A percentile compares a stretch with the other conserved stretches of the same genome.
Conservation (phyloP, 2,329 filamentous ascomycete species). For the Metarhizium sp. region DNA sequence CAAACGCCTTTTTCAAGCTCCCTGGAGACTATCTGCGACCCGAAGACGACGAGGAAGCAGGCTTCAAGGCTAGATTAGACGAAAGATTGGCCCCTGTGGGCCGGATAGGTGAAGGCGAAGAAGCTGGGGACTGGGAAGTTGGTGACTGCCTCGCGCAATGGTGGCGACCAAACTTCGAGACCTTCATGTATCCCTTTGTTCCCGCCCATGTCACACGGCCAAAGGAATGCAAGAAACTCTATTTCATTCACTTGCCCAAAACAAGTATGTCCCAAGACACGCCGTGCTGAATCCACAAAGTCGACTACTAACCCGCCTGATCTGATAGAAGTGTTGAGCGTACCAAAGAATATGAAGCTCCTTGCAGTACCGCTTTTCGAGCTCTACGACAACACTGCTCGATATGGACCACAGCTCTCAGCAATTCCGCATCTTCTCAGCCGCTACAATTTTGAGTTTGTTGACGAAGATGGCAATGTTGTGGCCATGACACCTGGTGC, state of each 20-base stretch:
- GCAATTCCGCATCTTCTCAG: conserved; percentile 93
- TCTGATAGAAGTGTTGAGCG: conserved; percentile 73
- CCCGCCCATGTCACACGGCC: conserved; percentile 91
- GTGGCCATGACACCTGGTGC: conserved; percentile 75
- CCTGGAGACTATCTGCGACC: conserved; percentile 89
- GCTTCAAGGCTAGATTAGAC: conserved; percentile 90
- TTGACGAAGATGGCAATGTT: conserved; percentile 84
- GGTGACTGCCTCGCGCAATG: conserved; percentile 93
- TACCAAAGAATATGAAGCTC: conserved; percentile 99
- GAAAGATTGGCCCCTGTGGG: conserved; percentile 91
- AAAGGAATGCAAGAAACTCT: conserved; percentile 99
- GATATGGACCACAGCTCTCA: conserved; percentile 92
- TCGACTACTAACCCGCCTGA: conserved; percentile 3
- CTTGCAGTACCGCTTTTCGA: conserved; percentile 95
- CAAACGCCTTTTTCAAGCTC: conserved; percentile 98
- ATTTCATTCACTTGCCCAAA: conserved; percentile 89
- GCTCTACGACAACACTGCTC: conserved; percentile 91
- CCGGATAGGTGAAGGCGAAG: conserved; percentile 74
- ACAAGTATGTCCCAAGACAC: conserved; percentile 55
- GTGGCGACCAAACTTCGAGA: conserved; percentile 99
- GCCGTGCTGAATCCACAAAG: background rate
- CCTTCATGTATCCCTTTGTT: conserved; percentile 98
- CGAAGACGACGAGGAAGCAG: conserved; percentile 82
- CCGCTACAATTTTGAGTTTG: conserved; percentile 94
- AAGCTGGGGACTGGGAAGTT: conserved; percentile 81